Conservation (phyloP, 495 filamentous ascomycete genomes). For the Evernia prunastri region DNA sequence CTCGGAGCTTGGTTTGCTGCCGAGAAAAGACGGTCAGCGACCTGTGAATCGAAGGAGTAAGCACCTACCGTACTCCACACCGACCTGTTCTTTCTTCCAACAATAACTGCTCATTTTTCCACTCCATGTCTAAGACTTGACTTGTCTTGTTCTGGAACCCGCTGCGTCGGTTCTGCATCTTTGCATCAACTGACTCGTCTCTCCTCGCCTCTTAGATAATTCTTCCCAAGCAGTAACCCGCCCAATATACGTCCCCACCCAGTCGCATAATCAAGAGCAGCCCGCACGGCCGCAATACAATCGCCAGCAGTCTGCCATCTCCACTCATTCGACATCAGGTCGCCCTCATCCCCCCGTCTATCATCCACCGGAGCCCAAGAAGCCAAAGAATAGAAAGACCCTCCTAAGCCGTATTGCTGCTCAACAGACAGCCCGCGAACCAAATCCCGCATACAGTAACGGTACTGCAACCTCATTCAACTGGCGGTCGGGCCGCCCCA, state of each 20-base stretch:
- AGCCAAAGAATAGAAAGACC: constrained; percentile 21
- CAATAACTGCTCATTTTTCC: not conserved
- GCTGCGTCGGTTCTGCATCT: not conserved
- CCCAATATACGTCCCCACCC: constrained; percentile 21
- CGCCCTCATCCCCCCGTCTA: constrained; percentile 23
- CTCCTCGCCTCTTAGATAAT: constrained; percentile 44
- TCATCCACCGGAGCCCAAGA: constrained; percentile 23
- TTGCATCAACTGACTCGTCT: constrained; percentile 25
- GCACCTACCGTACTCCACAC: constrained; percentile 10
- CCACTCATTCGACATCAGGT: constrained; percentile 26
- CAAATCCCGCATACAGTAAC: constrained; percentile 31
- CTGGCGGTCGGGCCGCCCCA: constrained; percentile 48
- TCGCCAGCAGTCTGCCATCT: constrained; percentile 23
- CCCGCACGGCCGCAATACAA: constrained; percentile 22
- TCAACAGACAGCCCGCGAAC: constrained; percentile 21
- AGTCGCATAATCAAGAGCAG: constrained; percentile 14
- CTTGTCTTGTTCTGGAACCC: constrained; percentile 1
- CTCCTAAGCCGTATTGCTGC: constrained; percentile 25
- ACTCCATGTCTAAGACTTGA: constrained; percentile 12
- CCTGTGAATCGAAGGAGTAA: constrained; percentile 26
- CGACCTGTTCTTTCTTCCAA: not conserved
- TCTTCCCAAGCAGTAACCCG: constrained; percentile 35
- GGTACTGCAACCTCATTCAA: constrained; percentile 41
- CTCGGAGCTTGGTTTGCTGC: constrained; percentile 27
- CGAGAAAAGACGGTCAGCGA: constrained; percentile 24